Base-by-base conservation (phyloP, 2,329 filamentous ascomycete genomes). In the Colletotrichum shisoi region DNA sequence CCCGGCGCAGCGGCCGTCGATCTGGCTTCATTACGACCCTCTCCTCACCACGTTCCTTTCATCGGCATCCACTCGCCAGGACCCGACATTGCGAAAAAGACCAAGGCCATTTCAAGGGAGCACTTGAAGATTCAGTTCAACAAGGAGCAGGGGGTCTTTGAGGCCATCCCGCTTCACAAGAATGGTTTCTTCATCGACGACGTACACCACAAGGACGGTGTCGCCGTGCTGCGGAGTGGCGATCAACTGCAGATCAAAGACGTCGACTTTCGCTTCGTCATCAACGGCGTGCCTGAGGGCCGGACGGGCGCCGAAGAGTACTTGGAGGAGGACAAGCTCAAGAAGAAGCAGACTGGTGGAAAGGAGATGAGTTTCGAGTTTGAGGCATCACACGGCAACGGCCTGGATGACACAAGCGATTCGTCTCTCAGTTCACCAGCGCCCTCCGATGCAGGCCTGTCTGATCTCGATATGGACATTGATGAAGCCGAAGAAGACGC, bases 301-400 rank as follows among this genome's bases (percentile, higher is more conserved):
- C 82, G 83, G 66, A 87, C 85, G 3, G 87, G 86, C 40, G 86
- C 85, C 5, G 86, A 89, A 70, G 82, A 85, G 56, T 79, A 81
- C 34, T 76, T 82, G 19, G 83, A 87, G 57, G 80, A 82, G 51
- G 77, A 78, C 4, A 79, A 79, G 37, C 80, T 78, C 53, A 84
- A 83, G 69, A 81, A 79, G 71, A 79, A 81, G 39, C 82, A 84
- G 9, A 82, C 85, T 59, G 85, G 85, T 40, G 86, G 86, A 62
- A 89, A 89, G 73, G 84, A 89, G 70, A 92, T 92, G 88, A 91
- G 89, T 75, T 89, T 91, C 69, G 88, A 89, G 62, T 92, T 92
- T 72, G 88, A 90, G 73, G 85, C 86, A 73, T 83, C 85, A 0
- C 82, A 86, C 67, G 85, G 85, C 46, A 81, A 84, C 64, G 86